These are phyloP conservation scores for Ammopiptanthus mongolicus DNA, from an alignment of 306 rosid genomes.

Conservation along the genomic window DNA sequence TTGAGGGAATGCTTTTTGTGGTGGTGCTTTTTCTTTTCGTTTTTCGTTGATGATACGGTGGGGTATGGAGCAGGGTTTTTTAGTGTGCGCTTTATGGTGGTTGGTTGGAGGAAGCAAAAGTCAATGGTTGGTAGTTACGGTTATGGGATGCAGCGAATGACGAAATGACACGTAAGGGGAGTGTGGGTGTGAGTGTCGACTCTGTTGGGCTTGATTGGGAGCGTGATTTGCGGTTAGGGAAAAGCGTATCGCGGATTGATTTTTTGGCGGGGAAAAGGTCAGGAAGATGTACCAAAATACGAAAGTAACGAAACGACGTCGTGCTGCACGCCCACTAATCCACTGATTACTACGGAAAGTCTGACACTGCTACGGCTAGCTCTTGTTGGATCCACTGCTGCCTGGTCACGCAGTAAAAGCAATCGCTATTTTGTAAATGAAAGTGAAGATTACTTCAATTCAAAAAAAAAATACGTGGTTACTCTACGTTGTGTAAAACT, in stretches of 20 bases:
- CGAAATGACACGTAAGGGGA: background rate
- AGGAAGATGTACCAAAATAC: background rate
- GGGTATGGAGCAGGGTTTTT: background rate
- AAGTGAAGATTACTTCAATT: too few species aligned
- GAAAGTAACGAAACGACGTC: slow-evolving; percentile 34
- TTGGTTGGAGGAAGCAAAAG: background rate
- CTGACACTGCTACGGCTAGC: background rate
- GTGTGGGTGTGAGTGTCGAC: background rate
- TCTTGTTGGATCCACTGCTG: background rate
- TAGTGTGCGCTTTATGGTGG: background rate
- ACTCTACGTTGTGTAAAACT: too few species aligned
- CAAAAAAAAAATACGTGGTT: too few species aligned
- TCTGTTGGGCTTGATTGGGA: background rate
- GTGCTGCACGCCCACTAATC: background rate
- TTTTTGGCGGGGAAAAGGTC: slow-evolving; percentile 8
- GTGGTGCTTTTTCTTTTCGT: background rate
- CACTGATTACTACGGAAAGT: background rate
- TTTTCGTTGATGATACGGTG: slow-evolving; percentile 1
- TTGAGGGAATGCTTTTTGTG: slow-evolving; percentile 17
- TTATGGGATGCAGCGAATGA: background rate
- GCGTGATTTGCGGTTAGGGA: slow-evolving; percentile 30
- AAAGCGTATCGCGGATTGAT: background rate
- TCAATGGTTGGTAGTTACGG: background rate
- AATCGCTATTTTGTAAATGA: too few species aligned
- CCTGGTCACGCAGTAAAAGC: background rate